phyloP scores from a whole-genome alignment of 305 asterid species.

The Ajuga reptans region DNA sequence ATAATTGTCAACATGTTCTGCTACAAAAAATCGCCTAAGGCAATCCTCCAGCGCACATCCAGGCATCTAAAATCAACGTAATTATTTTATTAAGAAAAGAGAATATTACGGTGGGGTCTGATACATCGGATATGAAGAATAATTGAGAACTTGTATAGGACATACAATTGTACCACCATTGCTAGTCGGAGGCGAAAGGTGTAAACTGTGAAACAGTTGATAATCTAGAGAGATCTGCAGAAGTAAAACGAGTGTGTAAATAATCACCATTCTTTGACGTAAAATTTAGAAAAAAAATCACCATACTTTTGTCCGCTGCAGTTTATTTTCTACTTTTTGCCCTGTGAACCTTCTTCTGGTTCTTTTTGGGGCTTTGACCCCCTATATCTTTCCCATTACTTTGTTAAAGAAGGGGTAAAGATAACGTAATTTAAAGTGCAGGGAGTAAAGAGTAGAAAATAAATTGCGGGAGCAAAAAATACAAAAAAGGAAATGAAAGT shows the following conservation, averaged over 20 bases:
- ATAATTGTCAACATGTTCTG: slow-evolving; percentile 64
- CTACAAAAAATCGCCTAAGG: slow-evolving; percentile 51
- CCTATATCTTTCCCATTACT: no score
- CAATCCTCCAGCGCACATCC: slow-evolving; percentile 73
- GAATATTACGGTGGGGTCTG: slow-evolving; percentile 17
- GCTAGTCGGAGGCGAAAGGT: slow-evolving; percentile 49
- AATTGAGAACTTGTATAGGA: slow-evolving; percentile 7
- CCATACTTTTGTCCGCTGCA: not conserved
- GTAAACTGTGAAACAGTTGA: slow-evolving; percentile 71
- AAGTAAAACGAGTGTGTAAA: not conserved
- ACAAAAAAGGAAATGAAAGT: no score
- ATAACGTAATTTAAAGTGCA: no score
- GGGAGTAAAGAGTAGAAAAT: no score
- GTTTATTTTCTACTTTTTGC: no score
- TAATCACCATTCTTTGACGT: not conserved
- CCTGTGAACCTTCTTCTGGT: no score
- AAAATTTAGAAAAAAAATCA: not conserved
- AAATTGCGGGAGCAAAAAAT: no score
- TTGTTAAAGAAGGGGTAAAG: no score
- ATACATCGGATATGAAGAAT: not conserved
- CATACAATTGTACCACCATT: slow-evolving; percentile 56
- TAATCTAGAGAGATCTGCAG: slow-evolving; percentile 74
- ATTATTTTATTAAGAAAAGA: not conserved
- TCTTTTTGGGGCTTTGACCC: no score
- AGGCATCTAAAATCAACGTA: slow-evolving; percentile 37